These are phyloP conservation scores for Stentor coeruleus DNA, from an alignment of 73 alveolate genomes.

Conservation along the genomic window DNA sequence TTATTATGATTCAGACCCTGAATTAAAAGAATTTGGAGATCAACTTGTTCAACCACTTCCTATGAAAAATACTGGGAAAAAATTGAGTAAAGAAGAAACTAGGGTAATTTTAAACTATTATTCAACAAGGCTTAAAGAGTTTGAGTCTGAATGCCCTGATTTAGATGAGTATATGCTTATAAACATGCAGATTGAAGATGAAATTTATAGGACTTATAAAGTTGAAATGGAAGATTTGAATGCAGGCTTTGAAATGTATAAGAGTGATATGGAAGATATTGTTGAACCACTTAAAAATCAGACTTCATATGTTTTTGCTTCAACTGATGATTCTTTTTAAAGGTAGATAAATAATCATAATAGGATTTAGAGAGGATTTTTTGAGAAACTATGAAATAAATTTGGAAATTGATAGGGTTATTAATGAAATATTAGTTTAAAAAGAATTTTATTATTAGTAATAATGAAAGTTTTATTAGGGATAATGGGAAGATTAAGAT, in stretches of 20 bases:
- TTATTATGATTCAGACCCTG: constrained; percentile 3
- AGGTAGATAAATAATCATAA: not conserved
- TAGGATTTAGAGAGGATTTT: no score
- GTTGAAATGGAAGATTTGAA: not conserved
- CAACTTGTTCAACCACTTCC: not conserved
- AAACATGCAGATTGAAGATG: not conserved
- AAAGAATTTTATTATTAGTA: no score
- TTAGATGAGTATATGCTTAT: not conserved
- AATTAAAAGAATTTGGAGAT: not conserved
- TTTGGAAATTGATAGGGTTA: no score
- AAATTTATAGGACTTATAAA: not conserved
- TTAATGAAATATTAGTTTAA: no score
- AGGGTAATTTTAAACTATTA: no score
- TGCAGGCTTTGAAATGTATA: not conserved
- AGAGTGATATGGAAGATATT: not conserved
- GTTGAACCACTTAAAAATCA: not conserved
- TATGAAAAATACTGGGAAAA: no score
- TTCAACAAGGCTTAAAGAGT: not conserved
- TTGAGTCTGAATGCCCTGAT: not conserved
- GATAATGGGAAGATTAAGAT: no score
- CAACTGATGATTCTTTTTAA: not conserved
- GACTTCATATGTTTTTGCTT: not conserved
- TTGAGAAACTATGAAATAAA: no score
- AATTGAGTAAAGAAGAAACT: no score
- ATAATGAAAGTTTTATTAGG: no score